These are phyloP conservation scores for Pseudocercospora macadamiae DNA, from an alignment of 2,329 filamentous ascomycete genomes.

Conservation along the genomic window DNA sequence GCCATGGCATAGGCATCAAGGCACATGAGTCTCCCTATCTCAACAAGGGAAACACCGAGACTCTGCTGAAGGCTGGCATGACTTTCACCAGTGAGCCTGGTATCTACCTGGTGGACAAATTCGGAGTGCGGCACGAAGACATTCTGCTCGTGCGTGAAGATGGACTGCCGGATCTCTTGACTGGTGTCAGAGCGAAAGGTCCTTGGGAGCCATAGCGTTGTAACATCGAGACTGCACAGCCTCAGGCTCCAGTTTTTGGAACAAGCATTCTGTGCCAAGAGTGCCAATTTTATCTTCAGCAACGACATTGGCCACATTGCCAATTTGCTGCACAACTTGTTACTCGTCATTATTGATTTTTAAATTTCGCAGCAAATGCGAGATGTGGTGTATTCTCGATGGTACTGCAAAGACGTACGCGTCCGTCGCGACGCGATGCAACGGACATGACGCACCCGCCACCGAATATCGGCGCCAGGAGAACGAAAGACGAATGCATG, in stretches of 20 bases:
- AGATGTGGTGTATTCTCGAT: not conserved
- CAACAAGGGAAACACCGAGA: conserved; percentile 61
- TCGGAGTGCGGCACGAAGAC: conserved; percentile 67
- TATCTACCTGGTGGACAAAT: conserved; percentile 62
- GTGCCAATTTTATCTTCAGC: not conserved
- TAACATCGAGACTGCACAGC: not conserved
- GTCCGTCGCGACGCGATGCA: too few relatives aligned
- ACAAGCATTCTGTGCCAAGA: conserved; percentile 1
- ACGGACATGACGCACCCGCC: too few relatives aligned
- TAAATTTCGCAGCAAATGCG: not conserved
- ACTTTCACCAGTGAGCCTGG: conserved; percentile 67
- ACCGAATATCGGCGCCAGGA: too few relatives aligned
- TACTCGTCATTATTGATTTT: not conserved
- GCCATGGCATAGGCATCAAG: conserved; percentile 68
- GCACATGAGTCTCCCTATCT: conserved; percentile 67
- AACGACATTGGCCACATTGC: not conserved
- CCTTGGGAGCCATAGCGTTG: conserved; percentile 58
- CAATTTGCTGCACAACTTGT: not conserved
- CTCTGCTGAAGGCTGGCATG: conserved; percentile 59
- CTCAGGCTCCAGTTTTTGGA: not conserved
- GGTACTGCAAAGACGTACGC: too few relatives aligned
- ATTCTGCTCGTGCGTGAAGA: conserved; percentile 60
- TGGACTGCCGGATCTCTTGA: conserved; percentile 59
- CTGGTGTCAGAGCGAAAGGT: conserved; percentile 54
- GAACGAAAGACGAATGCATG: not conserved